Evolutionary conservation across 805 yeast genomes (phyloP), one percentile per base, ranked within the genome.

Genomic region (Lipomyces spencermartinsiae): DNA sequence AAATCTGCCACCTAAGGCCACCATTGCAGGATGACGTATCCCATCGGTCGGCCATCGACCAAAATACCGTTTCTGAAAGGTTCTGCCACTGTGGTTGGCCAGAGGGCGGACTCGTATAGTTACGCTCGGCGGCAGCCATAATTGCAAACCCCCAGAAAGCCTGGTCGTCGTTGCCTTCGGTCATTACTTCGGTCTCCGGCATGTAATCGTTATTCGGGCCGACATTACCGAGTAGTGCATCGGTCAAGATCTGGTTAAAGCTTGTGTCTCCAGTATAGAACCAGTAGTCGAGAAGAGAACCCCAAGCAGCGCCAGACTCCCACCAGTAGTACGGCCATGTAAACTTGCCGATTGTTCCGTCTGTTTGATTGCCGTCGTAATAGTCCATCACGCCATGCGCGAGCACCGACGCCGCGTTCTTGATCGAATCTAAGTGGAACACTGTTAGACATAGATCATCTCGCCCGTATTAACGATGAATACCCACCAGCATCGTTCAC

Each of bases 81-180:
- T 87, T 84, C 39, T 92, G 83, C 98, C 98, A 94, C 66, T 86
- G 86, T 19, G 92, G 92, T 64, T 84, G 78, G 62, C 81, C 85
- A 0, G 74, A 68, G 78, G 85, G 81, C 0, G 93, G 93, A 74
- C 90, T 90, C 7, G 90, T 82, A 78, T 92, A 92, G 79, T 90
- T 90, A 75, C 91, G 84, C 78, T 94, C 98, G 0, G 96, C 96
- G 0, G 98, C 98, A 35, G 87, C 88, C 90, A 94, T 92, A 3
- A 88, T 96, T 0, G 97, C 90, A 68, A 95, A 83, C 4, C 97
- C 98, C 98, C 98, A 94, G 78, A 94, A 92, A 1, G 91, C 97
- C 81, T 94, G 98, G 82, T 94, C 98, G 83, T 94, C 99, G 77
- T 94, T 94, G 75, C 98, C 99, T 80, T 94, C 98, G 1, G 97